Conservation (phyloP, 441 rosid genomes). For the Pelargonium cotyledonis region DNA sequence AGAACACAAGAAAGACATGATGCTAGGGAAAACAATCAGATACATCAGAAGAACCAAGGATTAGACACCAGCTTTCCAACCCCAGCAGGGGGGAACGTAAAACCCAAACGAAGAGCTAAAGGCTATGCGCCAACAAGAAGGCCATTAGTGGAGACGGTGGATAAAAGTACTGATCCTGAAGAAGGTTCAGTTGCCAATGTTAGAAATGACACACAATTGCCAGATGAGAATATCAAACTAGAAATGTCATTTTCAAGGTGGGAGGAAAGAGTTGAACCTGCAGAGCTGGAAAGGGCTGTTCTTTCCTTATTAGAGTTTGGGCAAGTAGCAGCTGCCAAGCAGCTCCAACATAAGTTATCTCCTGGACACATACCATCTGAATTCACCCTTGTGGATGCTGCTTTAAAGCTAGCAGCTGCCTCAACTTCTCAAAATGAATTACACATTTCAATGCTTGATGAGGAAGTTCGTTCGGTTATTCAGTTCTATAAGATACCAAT, state of each 20-base stretch:
- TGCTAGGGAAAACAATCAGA: conserved; percentile 39
- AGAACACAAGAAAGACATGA: conserved; percentile 63
- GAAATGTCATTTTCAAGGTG: conserved; percentile 83
- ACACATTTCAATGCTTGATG: conserved; percentile 46
- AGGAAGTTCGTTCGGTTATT: conserved; percentile 59
- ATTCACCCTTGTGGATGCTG: conserved; percentile 66
- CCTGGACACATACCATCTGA: conserved; percentile 72
- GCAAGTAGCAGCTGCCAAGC: conserved; percentile 92
- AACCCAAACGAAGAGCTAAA: conserved; percentile 80
- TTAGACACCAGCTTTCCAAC: conserved; percentile 43
- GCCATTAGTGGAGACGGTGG: conserved; percentile 49
- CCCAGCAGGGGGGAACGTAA: conserved; percentile 40
- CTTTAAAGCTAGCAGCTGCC: conserved; percentile 70
- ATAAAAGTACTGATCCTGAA: conserved; percentile 52
- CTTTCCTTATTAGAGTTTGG: conserved; percentile 92
- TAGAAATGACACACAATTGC: conserved; percentile 54
- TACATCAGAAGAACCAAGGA: conserved; percentile 51
- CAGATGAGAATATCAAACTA: conserved; percentile 57
- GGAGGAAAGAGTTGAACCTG: conserved; percentile 90
- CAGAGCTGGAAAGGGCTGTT: conserved; percentile 91
- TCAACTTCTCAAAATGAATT: conserved; percentile 55
- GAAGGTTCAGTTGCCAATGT: conserved; percentile 42
- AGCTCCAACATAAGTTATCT: conserved; percentile 89
- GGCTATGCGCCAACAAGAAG: conserved; percentile 58
- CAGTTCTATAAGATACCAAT: conserved; percentile 39